phyloP scores from a whole-genome alignment of 2,329 filamentous ascomycete species.

The Ustilaginoidea virens region DNA sequence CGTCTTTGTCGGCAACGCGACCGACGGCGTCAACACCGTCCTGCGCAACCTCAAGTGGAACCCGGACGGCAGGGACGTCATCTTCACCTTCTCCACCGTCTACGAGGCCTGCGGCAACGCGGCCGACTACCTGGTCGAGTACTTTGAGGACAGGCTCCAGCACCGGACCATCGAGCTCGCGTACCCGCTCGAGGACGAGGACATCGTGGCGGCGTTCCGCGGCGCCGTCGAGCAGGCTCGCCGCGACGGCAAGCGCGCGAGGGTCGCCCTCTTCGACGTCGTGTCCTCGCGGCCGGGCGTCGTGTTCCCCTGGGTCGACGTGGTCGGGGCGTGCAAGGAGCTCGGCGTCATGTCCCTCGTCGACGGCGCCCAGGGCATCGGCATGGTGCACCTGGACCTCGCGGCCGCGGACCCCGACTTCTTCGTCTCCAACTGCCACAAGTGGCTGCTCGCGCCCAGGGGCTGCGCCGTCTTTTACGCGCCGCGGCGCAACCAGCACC shows the following conservation, averaged over 20 bases:
- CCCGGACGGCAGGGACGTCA: slow-evolving; percentile 57
- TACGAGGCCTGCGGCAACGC: slow-evolving; percentile 68
- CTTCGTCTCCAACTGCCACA: slow-evolving; percentile 75
- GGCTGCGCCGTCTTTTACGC: slow-evolving; percentile 73
- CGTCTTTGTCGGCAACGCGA: slow-evolving; percentile 73
- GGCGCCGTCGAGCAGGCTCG: slow-evolving; percentile 37
- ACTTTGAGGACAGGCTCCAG: slow-evolving; percentile 28
- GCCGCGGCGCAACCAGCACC: slow-evolving; percentile 55
- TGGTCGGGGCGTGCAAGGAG: slow-evolving; percentile 49
- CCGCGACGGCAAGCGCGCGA: slow-evolving; percentile 43
- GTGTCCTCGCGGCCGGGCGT: slow-evolving; percentile 68
- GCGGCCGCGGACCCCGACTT: slow-evolving; percentile 60
- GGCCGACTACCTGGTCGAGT: slow-evolving; percentile 56
- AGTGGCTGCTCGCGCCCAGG: slow-evolving; percentile 75
- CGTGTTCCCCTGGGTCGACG: slow-evolving; percentile 58
- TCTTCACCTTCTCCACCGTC: slow-evolving; percentile 63
- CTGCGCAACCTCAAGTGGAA: slow-evolving; percentile 60
- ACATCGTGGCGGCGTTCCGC: slow-evolving; percentile 46
- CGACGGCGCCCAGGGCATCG: slow-evolving; percentile 75
- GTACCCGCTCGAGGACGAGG: slow-evolving; percentile 57
- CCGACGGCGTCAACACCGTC: slow-evolving; percentile 61
- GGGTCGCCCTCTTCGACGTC: slow-evolving; percentile 58
- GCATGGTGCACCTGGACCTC: slow-evolving; percentile 62
- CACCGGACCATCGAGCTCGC: slow-evolving; percentile 40
- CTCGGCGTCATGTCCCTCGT: slow-evolving; percentile 57